Percentiles rank a stretch among this genome's conserved stretches.
phyloP scores from a whole-genome alignment of 192 early-diverging fungal genomes.

The Dissophora ornata region DNA sequence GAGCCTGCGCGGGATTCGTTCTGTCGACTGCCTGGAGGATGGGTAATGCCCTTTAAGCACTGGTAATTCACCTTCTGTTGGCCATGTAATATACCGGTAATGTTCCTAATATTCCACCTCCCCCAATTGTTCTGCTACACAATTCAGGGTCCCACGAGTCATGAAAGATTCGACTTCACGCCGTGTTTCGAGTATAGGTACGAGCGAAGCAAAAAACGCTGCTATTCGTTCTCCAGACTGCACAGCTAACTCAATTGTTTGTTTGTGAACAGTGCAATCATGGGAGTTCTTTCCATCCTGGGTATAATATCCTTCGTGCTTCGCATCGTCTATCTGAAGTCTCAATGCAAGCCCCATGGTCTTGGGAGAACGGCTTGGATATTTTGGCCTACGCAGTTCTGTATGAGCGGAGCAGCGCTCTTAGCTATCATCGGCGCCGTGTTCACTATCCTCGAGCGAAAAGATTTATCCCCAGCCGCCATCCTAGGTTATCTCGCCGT shows the following conservation, averaged over 20 bases:
- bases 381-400: constrained; percentile 30
- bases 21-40: constrained; percentile 13
- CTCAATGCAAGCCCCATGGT: constrained; percentile 6
- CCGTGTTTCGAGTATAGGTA: constrained; percentile 33
- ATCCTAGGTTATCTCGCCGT: constrained; percentile 11
- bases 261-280: neutral
- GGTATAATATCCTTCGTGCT: neutral
- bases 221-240: too few relatives aligned
- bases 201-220: neutral
- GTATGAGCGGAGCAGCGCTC: constrained; percentile 2
- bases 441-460: neutral
- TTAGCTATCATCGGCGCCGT: neutral
- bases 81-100: too few relatives aligned
- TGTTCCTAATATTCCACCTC: too few relatives aligned
- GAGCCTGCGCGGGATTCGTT: neutral
- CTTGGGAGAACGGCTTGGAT: constrained; percentile 26
- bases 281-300: neutral
- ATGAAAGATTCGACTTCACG: constrained; percentile 20
- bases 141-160: constrained; percentile 22
- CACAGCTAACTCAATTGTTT: neutral
- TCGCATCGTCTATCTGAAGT: constrained; percentile 5
- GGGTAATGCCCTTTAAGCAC: too few relatives aligned
- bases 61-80: too few relatives aligned
- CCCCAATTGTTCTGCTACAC: too few relatives aligned
- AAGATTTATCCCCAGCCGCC: neutral